A percentile compares a stretch with the other conserved stretches of the same genome.
Conservation (phyloP, 2,329 filamentous ascomycete species). For the Chaetomium olivaceum region DNA sequence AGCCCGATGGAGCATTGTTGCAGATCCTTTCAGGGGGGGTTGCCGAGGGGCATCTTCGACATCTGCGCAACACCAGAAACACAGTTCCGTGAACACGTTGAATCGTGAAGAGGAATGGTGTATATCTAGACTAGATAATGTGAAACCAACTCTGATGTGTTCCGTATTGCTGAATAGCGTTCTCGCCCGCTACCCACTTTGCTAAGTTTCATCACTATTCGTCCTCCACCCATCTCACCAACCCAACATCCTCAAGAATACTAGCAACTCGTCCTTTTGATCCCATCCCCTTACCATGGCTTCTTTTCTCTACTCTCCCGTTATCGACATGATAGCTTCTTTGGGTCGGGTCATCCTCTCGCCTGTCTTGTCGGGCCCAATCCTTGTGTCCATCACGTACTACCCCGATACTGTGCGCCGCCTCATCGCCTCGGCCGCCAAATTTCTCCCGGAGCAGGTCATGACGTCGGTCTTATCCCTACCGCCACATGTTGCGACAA, state of each 20-base stretch:
- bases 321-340: constrained; percentile 4
- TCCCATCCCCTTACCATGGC: not conserved
- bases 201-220: not conserved
- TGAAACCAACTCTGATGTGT: not conserved
- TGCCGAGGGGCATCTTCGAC: not conserved
- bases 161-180: not conserved
- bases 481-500: not conserved
- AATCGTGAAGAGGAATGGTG: not conserved
- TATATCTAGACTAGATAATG: not conserved
- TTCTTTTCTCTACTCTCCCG: constrained; percentile 10
- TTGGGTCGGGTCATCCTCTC: constrained; percentile 4
- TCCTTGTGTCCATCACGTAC: constrained; percentile 13
- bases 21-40: not conserved
- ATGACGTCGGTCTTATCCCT: not conserved
- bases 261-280: not conserved
- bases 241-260: not conserved
- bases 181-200: not conserved
- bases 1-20: not conserved
- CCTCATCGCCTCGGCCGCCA: constrained; percentile 1
- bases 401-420: constrained; percentile 12
- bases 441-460: constrained; percentile 5
- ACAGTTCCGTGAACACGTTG: not conserved
- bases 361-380: constrained; percentile 8
- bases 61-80: not conserved
- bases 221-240: not conserved